A percentile compares a stretch with the other conserved stretches of the same genome.
phyloP scores from a whole-genome alignment of 495 filamentous ascomycete species.

The Neurospora sublineolata region DNA sequence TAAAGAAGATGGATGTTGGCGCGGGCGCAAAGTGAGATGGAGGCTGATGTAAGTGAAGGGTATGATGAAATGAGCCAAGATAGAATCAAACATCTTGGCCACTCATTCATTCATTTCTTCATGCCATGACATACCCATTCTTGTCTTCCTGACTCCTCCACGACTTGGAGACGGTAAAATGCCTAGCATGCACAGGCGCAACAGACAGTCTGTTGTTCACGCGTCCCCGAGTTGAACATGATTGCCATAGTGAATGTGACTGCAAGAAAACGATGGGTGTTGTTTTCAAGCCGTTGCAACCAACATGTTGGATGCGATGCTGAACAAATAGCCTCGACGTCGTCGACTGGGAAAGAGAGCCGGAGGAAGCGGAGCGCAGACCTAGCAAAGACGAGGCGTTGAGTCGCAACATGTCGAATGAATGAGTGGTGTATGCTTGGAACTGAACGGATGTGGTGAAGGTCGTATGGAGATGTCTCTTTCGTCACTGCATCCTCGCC shows the following conservation, averaged over 20 bases:
- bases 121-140: not conserved
- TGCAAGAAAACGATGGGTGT: not conserved
- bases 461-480: not conserved
- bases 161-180: not conserved
- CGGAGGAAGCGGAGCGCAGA: not conserved
- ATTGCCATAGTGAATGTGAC: not conserved
- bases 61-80: not conserved
- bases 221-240: not conserved
- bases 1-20: not conserved
- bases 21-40: not conserved
- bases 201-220: not conserved
- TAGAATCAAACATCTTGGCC: not conserved
- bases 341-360: not conserved
- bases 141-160: constrained; percentile 1
- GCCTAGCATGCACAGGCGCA: constrained; percentile 38
- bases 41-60: not conserved
- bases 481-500: not conserved
- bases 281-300: not conserved
- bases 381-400: not conserved
- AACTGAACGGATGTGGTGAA: not conserved
- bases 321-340: not conserved
- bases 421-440: not conserved
- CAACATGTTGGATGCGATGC: not conserved
- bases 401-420: not conserved
- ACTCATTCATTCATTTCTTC: not conserved